phyloP scores from a whole-genome alignment of 192 early-diverging fungal species.

The Coemansia biformis region DNA sequence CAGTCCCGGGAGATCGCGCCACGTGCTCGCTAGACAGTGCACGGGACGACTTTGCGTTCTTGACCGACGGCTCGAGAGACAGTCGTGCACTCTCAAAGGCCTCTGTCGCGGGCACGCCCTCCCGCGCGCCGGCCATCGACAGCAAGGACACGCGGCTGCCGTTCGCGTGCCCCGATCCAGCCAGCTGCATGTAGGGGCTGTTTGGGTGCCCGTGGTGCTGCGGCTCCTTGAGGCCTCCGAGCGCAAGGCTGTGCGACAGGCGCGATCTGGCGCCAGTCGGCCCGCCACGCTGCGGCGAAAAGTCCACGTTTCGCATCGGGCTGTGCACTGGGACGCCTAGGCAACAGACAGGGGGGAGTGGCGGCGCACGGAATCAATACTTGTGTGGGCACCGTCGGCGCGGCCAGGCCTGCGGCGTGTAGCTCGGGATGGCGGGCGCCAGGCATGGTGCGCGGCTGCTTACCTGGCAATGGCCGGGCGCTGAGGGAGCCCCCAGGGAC shows the following conservation, averaged over 20 bases:
- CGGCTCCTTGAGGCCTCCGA: slow-evolving; percentile 35
- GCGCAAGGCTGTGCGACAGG: slow-evolving; percentile 26
- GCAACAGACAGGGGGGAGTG: too few species aligned
- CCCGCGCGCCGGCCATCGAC: slow-evolving; percentile 33
- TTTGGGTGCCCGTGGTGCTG: slow-evolving; percentile 10
- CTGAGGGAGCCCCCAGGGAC: slow-evolving; percentile 20
- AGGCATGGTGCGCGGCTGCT: background rate
- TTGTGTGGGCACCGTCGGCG: too few species aligned
- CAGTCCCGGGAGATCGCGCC: slow-evolving; percentile 10
- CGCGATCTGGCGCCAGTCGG: slow-evolving; percentile 40
- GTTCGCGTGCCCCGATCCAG: slow-evolving; percentile 11
- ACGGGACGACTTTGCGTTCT: slow-evolving; percentile 30
- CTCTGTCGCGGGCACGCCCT: slow-evolving; percentile 5
- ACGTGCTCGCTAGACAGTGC: slow-evolving; percentile 31
- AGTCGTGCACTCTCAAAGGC: slow-evolving; percentile 11
- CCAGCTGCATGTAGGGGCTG: slow-evolving; percentile 18
- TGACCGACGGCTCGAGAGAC: slow-evolving; percentile 23
- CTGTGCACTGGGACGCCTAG: slow-evolving; percentile 13
- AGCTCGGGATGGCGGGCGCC: too few species aligned
- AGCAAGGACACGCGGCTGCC: slow-evolving; percentile 42
- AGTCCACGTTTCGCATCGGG: slow-evolving; percentile 18
- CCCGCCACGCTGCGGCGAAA: slow-evolving; percentile 20
- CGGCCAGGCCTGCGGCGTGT: too few species aligned
- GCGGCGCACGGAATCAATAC: background rate
- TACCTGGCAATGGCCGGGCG: slow-evolving; percentile 22